Conservation (phyloP, 768 basidiomycete genomes). For the Crepidotus variabilis region DNA sequence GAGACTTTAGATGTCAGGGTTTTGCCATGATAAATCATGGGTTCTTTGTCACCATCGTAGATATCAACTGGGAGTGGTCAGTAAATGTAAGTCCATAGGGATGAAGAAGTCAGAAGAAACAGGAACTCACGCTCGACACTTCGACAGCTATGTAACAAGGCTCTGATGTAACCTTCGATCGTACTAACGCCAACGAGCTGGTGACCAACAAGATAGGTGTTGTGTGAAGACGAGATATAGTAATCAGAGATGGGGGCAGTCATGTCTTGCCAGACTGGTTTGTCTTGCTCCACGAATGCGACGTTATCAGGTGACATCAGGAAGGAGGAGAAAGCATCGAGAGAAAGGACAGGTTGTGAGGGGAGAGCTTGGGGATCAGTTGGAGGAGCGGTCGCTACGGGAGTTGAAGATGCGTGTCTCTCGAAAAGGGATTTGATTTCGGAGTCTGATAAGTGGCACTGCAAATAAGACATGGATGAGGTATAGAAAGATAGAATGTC, state of each 20-base stretch:
- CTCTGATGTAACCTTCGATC: conserved; percentile 87
- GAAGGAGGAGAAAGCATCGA: conserved; percentile 74
- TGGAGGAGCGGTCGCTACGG: conserved; percentile 22
- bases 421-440: conserved; percentile 36
- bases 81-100: conserved; percentile 40
- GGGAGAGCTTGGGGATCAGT: conserved; percentile 1
- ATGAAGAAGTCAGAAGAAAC: conserved; percentile 44
- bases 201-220: conserved; percentile 86
- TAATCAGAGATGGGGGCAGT: conserved; percentile 85
- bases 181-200: conserved; percentile 85
- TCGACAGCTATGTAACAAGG: conserved; percentile 81
- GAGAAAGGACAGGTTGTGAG: conserved; percentile 12
- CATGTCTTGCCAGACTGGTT: conserved; percentile 75
- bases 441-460: conserved; percentile 34
- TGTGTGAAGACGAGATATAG: conserved; percentile 89
- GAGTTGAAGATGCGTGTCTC: conserved; percentile 26
- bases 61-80: conserved; percentile 67
- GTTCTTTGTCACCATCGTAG: conserved; percentile 82
- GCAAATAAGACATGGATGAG: neutral
- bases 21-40: conserved; percentile 90
- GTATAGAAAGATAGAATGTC: neutral
- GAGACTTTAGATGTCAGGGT: conserved; percentile 88
- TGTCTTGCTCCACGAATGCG: conserved; percentile 40
- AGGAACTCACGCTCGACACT: conserved; percentile 82
- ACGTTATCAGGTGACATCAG: conserved; percentile 80